phyloP scores from a whole-genome alignment of 2,329 filamentous ascomycete genomes.

The Arthrobotrys megalospora region DNA sequence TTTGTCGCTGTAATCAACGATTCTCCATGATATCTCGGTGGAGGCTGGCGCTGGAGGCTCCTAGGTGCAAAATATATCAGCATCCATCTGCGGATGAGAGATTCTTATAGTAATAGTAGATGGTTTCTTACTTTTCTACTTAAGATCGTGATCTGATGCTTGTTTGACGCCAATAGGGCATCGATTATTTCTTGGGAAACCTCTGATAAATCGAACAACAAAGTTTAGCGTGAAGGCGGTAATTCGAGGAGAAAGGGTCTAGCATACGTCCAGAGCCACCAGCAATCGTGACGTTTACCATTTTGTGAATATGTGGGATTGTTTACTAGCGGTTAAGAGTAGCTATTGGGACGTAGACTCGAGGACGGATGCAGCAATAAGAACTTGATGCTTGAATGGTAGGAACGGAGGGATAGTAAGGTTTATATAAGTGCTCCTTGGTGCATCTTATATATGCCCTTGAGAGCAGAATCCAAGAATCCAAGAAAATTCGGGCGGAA shows the following conservation, averaged over 20 bases:
- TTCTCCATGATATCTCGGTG: slow-evolving; percentile 67
- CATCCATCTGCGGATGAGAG: too few species aligned
- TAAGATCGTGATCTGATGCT: slow-evolving; percentile 72
- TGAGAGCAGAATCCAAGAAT: too few species aligned
- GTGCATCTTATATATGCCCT: too few species aligned
- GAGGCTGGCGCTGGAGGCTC: neutral
- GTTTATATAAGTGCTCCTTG: too few species aligned
- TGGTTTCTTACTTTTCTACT: slow-evolving; percentile 70
- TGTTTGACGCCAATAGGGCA: slow-evolving; percentile 69
- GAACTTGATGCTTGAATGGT: too few species aligned
- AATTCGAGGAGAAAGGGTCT: neutral
- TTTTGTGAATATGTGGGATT: slow-evolving; percentile 62
- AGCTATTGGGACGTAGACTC: too few species aligned
- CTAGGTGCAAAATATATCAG: too few species aligned
- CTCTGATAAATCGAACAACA: slow-evolving; percentile 66
- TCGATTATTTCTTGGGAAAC: slow-evolving; percentile 73
- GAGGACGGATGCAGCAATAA: too few species aligned
- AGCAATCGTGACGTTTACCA: slow-evolving; percentile 70
- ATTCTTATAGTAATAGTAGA: too few species aligned
- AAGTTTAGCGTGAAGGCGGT: neutral
- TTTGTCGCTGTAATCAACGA: slow-evolving; percentile 70
- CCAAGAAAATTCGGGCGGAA: too few species aligned
- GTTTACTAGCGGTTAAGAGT: too few species aligned
- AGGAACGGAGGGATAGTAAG: too few species aligned
- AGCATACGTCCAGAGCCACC: slow-evolving; percentile 70